Evolutionary conservation across 169 alveolate genomes (phyloP).

Genomic region (Pseudocohnilembus persalinus): DNA sequence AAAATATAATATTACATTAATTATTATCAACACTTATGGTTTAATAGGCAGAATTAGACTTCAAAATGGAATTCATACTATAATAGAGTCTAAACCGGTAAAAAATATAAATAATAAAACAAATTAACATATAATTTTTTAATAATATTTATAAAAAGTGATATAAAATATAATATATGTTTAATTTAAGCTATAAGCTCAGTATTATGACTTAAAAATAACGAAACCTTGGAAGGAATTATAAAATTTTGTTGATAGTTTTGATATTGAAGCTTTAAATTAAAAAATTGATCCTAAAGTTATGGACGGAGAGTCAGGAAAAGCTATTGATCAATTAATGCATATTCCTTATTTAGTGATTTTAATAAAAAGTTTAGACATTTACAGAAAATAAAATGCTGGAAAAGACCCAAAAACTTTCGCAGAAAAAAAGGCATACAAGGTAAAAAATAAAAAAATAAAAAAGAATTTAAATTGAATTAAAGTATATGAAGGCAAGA

Average conservation of each 20-base stretch:
- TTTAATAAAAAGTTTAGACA: conserved; percentile 60
- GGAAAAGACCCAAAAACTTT: conserved; percentile 61
- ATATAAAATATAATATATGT: too few relatives aligned
- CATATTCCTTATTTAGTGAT: conserved; percentile 85
- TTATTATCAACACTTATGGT: conserved; percentile 74
- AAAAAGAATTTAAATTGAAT: not conserved
- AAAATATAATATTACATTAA: conserved; percentile 46
- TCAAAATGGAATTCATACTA: conserved; percentile 65
- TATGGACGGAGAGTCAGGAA: not conserved
- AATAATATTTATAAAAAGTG: too few relatives aligned
- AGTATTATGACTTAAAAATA: conserved; percentile 65
- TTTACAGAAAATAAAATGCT: conserved; percentile 52
- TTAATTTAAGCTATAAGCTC: not conserved
- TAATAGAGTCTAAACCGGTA: conserved; percentile 76
- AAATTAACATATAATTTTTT: too few relatives aligned
- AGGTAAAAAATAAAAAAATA: conserved; percentile 41
- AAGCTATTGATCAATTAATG: conserved; percentile 49
- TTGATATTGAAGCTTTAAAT: conserved; percentile 62
- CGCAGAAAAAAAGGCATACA: conserved; percentile 73
- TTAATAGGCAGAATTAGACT: conserved; percentile 72
- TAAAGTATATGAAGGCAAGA: too few relatives aligned
- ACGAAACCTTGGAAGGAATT: conserved; percentile 78
- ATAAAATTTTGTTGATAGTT: conserved; percentile 51
- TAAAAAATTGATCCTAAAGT: not conserved
- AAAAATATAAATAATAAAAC: conserved; percentile 42